Evolutionary conservation across 1,139 yeast species (phyloP).

Genomic region (Protomyces inundatus): DNA sequence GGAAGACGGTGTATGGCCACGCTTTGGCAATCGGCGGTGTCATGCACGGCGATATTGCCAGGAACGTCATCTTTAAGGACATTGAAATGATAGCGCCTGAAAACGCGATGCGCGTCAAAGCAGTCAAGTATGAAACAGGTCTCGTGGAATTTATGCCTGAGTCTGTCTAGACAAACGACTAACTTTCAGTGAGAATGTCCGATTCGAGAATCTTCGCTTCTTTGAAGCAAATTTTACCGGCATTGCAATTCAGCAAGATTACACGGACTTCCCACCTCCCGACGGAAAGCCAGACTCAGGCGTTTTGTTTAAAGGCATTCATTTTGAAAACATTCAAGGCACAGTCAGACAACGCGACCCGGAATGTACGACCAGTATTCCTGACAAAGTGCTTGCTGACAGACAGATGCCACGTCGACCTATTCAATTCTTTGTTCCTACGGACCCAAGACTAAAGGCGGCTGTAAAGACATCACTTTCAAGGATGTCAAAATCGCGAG

Average conservation of each 20-base stretch:
- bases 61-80: background rate
- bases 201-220: no score
- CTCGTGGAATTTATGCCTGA: background rate
- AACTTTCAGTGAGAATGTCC: no score
- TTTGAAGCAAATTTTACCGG: background rate
- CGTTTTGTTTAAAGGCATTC: background rate
- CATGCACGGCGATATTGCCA: background rate
- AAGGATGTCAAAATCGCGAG: background rate
- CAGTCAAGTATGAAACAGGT: background rate
- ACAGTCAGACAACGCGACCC: background rate
- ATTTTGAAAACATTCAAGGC: background rate
- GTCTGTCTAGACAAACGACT: no score
- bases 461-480: background rate
- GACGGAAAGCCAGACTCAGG: background rate
- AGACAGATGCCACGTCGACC: background rate
- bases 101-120: background rate
- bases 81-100: background rate
- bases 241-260: background rate
- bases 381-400: background rate
- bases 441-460: background rate
- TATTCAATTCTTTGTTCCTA: background rate
- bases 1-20: background rate
- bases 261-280: background rate
- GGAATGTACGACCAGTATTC: background rate
- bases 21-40: background rate